Conservation (phyloP, 495 filamentous ascomycete species). For the Penicillium atrosanguineum region DNA sequence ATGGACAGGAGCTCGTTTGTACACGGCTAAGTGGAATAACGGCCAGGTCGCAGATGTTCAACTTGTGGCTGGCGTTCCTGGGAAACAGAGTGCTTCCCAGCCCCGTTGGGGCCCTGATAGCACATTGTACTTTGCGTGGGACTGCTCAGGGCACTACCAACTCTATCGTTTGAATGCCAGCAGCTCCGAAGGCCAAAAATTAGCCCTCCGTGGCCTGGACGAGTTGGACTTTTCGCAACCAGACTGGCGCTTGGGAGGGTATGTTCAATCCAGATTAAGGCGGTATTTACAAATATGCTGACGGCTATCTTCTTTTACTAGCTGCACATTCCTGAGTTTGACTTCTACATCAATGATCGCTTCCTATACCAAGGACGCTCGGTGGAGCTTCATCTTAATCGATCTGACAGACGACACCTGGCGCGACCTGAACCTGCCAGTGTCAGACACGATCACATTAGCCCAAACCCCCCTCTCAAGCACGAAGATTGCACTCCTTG, state of each 20-base stretch:
- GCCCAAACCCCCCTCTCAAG: slow-evolving; percentile 15
- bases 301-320: not conserved
- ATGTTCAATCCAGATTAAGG: slow-evolving; percentile 1
- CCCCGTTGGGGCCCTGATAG: slow-evolving; percentile 36
- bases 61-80: slow-evolving; percentile 19
- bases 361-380: slow-evolving; percentile 19
- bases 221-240: slow-evolving; percentile 33
- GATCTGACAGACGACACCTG: slow-evolving; percentile 20
- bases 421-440: slow-evolving; percentile 3
- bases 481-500: slow-evolving; percentile 6
- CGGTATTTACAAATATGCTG: not conserved
- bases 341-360: slow-evolving; percentile 24
- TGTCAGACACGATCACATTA: slow-evolving; percentile 3
- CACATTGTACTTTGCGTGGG: slow-evolving; percentile 32
- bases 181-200: slow-evolving; percentile 1
- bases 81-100: slow-evolving; percentile 28
- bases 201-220: slow-evolving; percentile 30
- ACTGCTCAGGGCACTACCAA: slow-evolving; percentile 33
- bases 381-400: slow-evolving; percentile 25
- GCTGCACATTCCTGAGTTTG: slow-evolving; percentile 28
- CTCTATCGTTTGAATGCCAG: slow-evolving; percentile 18
- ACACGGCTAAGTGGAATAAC: slow-evolving; percentile 26
- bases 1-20: slow-evolving; percentile 33
- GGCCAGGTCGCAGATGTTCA: slow-evolving; percentile 8
- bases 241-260: slow-evolving; percentile 30